Conservation (phyloP, 768 basidiomycete genomes). For the Psilocybe subaeruginosa region DNA sequence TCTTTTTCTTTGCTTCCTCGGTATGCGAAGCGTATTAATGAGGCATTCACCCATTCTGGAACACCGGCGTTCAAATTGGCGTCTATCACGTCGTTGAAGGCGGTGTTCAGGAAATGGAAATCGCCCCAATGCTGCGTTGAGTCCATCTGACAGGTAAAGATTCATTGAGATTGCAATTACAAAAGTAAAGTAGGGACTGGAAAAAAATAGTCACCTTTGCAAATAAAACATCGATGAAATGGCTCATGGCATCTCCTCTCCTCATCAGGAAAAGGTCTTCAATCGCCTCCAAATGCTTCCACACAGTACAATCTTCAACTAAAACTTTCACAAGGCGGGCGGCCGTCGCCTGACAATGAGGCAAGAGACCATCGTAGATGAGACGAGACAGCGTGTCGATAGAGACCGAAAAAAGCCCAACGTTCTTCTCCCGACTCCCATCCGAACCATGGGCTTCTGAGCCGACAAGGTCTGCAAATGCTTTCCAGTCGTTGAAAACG, state of each 20-base stretch:
- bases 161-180: neutral
- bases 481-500: slow-evolving; percentile 38
- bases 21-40: slow-evolving; percentile 75
- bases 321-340: slow-evolving; percentile 58
- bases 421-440: slow-evolving; percentile 11
- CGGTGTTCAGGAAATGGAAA: slow-evolving; percentile 83
- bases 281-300: slow-evolving; percentile 62
- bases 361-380: slow-evolving; percentile 66
- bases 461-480: slow-evolving; percentile 44
- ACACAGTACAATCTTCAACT: slow-evolving; percentile 66
- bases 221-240: slow-evolving; percentile 76
- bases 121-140: slow-evolving; percentile 72
- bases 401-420: slow-evolving; percentile 50
- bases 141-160: slow-evolving; percentile 60
- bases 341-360: slow-evolving; percentile 56
- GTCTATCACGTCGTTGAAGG: slow-evolving; percentile 69
- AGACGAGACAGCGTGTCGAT: slow-evolving; percentile 62
- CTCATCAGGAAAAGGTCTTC: slow-evolving; percentile 79
- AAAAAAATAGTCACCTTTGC: slow-evolving; percentile 50
- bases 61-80: slow-evolving; percentile 41
- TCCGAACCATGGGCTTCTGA: slow-evolving; percentile 20
- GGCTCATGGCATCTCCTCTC: slow-evolving; percentile 74
- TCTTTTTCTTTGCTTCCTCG: slow-evolving; percentile 53
- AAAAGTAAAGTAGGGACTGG: no score
- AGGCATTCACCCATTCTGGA: slow-evolving; percentile 62